phyloP scores from a whole-genome alignment of 1,284 basidiomycete species.

The Moesziomyces sp. region DNA sequence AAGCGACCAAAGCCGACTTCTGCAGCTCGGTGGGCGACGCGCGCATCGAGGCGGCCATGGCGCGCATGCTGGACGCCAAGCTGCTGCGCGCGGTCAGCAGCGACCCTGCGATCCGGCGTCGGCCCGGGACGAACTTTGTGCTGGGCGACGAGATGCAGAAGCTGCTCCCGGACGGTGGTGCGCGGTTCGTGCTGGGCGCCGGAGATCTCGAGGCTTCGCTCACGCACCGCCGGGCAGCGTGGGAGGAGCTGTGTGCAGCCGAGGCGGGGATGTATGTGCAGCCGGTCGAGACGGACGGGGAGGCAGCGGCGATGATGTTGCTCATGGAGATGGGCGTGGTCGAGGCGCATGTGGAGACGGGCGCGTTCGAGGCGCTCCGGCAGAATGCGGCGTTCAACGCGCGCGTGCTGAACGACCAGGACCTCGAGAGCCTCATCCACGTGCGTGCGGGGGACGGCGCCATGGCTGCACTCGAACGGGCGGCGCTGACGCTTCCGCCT shows the following conservation, averaged over 20 bases:
- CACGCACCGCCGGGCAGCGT: slow-evolving; percentile 12
- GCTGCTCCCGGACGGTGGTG: slow-evolving; percentile 17
- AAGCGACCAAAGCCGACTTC: slow-evolving; percentile 27
- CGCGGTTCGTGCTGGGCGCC: slow-evolving; percentile 6
- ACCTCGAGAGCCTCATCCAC: slow-evolving; percentile 29
- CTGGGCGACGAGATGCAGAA: slow-evolving; percentile 32
- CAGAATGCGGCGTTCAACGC: slow-evolving; percentile 39
- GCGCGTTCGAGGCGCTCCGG: slow-evolving; percentile 26
- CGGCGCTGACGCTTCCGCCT: slow-evolving; percentile 8
- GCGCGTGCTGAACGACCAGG: slow-evolving; percentile 41
- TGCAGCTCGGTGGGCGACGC: slow-evolving; percentile 28
- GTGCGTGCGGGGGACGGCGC: slow-evolving; percentile 1
- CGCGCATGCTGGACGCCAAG: slow-evolving; percentile 31
- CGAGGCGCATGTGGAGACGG: slow-evolving; percentile 14
- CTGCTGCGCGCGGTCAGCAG: slow-evolving; percentile 25
- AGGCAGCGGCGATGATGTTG: slow-evolving; percentile 33
- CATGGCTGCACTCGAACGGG: slow-evolving; percentile 7
- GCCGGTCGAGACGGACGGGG: slow-evolving; percentile 38
- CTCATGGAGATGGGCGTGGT: slow-evolving; percentile 24
- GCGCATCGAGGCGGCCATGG: slow-evolving; percentile 41
- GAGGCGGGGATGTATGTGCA: slow-evolving; percentile 15
- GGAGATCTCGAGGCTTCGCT: slow-evolving; percentile 21
- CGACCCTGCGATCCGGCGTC: slow-evolving; percentile 31
- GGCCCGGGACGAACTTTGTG: slow-evolving; percentile 48
- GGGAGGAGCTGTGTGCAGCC: slow-evolving; percentile 12